Conservation (phyloP, 2,329 filamentous ascomycete species). For the Rhynchosporium graminicola region DNA sequence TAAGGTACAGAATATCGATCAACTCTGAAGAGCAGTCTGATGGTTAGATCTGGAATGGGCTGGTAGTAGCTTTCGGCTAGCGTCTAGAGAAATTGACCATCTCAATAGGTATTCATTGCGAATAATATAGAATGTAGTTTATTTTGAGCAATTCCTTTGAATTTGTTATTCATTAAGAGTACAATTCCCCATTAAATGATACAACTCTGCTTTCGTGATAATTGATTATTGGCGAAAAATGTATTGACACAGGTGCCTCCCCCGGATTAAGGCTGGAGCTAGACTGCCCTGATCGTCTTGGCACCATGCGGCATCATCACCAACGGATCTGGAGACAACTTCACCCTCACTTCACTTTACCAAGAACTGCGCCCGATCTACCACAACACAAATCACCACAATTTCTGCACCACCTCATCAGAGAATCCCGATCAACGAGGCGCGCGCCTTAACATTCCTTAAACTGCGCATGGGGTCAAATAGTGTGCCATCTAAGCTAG, state of each 20-base stretch:
- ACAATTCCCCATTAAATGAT: too few species aligned
- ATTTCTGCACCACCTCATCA: neutral
- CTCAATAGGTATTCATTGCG: too few species aligned
- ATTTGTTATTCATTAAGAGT: too few species aligned
- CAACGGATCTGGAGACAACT: conserved; percentile 1
- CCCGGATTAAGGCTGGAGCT: conserved; percentile 23
- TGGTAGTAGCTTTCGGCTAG: too few species aligned
- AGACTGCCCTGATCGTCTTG: conserved; percentile 1
- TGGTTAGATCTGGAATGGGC: too few species aligned
- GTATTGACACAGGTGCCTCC: conserved; percentile 14
- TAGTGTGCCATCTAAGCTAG: conserved; percentile 32
- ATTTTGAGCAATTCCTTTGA: too few species aligned
- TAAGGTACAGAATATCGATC: too few species aligned
- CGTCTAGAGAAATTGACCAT: too few species aligned
- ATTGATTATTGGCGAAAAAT: too few species aligned
- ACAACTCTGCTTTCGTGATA: too few species aligned
- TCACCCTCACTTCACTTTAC: conserved; percentile 4
- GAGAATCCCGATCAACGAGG: conserved; percentile 4
- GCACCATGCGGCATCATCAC: conserved; percentile 7
- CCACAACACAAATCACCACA: neutral
- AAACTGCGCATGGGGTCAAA: conserved; percentile 34
- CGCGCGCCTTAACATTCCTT: conserved; percentile 24
- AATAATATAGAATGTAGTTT: too few species aligned
- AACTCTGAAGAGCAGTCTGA: too few species aligned
- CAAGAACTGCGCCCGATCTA: conserved; percentile 4